Percentiles rank a stretch among this genome's conserved stretches.
Evolutionary conservation across 306 rosid genomes (phyloP).

Genomic region (Nissolia schottii): DNA sequence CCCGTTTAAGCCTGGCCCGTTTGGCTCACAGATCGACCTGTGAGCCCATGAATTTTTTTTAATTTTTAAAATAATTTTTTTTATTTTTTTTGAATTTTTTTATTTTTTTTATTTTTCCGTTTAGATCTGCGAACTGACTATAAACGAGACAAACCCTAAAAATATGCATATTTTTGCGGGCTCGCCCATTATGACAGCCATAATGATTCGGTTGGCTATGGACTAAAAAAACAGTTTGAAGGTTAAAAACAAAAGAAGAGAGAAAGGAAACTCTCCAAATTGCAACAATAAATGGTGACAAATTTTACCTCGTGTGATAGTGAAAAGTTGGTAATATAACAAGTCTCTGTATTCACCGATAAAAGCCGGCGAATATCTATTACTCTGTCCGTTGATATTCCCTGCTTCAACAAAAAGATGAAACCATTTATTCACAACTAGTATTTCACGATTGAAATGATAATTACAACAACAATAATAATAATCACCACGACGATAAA

Average conservation of each 20-base stretch:
- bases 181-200: too few species aligned
- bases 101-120: too few species aligned
- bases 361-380: constrained; percentile 75
- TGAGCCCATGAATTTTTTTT: too few species aligned
- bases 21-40: too few species aligned
- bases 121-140: too few species aligned
- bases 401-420: constrained; percentile 58
- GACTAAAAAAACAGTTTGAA: not conserved
- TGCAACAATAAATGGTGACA: not conserved
- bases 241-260: not conserved
- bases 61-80: too few species aligned
- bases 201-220: not conserved
- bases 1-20: too few species aligned
- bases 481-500: not conserved
- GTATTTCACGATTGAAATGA: not conserved
- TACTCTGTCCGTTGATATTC: constrained; percentile 88
- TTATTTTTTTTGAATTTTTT: too few species aligned
- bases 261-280: too few species aligned
- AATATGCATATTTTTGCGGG: too few species aligned
- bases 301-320: constrained; percentile 56
- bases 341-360: constrained; percentile 57
- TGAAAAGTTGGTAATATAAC: constrained; percentile 72
- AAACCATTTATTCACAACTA: not conserved
- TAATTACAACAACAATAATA: not conserved
- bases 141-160: too few species aligned